Evolutionary conservation across 2,329 filamentous ascomycete species (phyloP), one percentile per base, ranked within the genome.

Genomic region (Arthrocladium fulminans): DNA sequence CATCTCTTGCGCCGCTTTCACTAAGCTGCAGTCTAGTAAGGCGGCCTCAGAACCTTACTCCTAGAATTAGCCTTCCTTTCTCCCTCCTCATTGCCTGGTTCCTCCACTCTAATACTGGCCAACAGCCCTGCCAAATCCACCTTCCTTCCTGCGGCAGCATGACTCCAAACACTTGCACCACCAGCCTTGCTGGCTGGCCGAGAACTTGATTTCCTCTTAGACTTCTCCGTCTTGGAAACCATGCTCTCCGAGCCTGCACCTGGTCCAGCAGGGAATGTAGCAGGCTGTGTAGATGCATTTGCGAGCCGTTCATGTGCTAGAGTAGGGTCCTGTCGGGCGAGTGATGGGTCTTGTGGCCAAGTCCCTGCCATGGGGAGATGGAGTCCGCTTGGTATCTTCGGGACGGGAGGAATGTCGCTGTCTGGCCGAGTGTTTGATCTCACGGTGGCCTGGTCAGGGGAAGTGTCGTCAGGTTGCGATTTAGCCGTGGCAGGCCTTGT

Each of bases 371-470:
- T 47, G 2, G 68, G 67, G 15, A 71, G 62, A 27, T 65, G 59
- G 27, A 72, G 58, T 3, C 61, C 62, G 1, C 61, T 57, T 12
- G 69, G 69, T n/a, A 72, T 63, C 17, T 70, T 70, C 10, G 70
- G 70, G 3, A 72, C 69, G 10, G 70, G 69, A 1, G 69, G 69
- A n/a, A 72, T 66, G 29, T 60, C 62, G n/a, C 65, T 57, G 38
- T 54, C 51, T 4, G 29, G 22, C 17, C 35, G 37, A 19, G 51
- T 49, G 37, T 51, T 41, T 4, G 46, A 40, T 27, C 44, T 38
- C 9, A 49, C 27, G 9, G 51, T 50, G n/a, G 47, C 42, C 38
- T 51, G 39, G 40, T 57, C 47, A 41, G 55, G 48, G 32, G 47
- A 47, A 13, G 44, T 55, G 2, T 19, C 19, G 2, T 24, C 10